phyloP scores from a whole-genome alignment of 139 green algal genomes.

The Astrephomene gubernaculifera region DNA sequence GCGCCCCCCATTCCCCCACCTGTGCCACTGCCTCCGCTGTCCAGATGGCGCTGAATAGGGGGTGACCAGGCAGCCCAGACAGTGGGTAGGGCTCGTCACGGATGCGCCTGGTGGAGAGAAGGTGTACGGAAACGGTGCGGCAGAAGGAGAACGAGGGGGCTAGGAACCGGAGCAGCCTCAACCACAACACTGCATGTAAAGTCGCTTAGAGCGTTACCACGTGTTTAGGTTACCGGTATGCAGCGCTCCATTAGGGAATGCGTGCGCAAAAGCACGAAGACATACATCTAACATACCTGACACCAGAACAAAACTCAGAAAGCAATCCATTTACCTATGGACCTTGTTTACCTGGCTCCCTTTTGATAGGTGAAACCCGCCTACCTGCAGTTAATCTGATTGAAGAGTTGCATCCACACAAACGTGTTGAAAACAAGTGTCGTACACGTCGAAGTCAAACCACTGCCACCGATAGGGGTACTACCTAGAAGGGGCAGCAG shows the following conservation, averaged over 20 bases:
- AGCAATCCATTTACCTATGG: no score
- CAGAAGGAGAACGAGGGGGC: no score
- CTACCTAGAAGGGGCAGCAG: background rate
- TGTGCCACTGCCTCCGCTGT: slow-evolving; percentile 65
- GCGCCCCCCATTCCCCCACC: slow-evolving; percentile 71
- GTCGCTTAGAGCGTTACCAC: no score
- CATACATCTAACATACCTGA: no score
- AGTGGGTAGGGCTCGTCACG: slow-evolving; percentile 74
- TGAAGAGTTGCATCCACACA: slow-evolving; percentile 87
- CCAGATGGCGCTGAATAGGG: slow-evolving; percentile 79
- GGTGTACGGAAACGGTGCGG: no score
- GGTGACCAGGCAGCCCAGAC: slow-evolving; percentile 66
- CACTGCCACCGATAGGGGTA: background rate
- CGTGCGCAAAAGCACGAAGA: no score
- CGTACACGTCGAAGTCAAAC: slow-evolving; percentile 35
- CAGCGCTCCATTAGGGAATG: no score
- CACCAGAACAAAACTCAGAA: no score
- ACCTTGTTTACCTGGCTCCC: no score
- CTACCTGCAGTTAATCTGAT: slow-evolving; percentile 67
- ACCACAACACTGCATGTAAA: no score
- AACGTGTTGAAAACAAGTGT: slow-evolving; percentile 93
- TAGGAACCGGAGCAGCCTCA: no score
- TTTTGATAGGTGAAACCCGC: background rate
- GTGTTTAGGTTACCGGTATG: no score
- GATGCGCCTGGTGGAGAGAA: slow-evolving; percentile 60